Evolutionary conservation across 2,329 filamentous ascomycete species (phyloP), one percentile per base, ranked within the genome.

Genomic region (Phaeoacremonium minimum): DNA sequence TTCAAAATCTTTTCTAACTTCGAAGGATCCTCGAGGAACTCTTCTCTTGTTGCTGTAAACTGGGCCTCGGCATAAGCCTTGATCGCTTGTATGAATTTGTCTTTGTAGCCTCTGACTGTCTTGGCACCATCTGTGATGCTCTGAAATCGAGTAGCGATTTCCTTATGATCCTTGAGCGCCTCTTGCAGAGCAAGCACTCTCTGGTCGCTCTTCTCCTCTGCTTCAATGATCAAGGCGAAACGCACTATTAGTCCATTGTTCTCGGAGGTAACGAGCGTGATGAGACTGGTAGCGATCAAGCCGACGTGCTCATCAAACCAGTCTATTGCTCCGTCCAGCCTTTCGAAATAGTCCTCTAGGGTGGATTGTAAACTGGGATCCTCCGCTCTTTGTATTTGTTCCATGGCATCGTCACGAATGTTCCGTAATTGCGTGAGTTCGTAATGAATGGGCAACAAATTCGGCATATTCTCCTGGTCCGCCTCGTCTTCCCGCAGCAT

Each of bases 261-360:
- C 43, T 90, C 90, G 28, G 82, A 76, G 50, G 93, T 82, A 16
- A 98, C 82, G 22, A 97, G 71, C 44, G 83, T 84, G 49, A 98
- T 93, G 40, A 98, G 69, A 54, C 93, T 95, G 61, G 95, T 78
- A 44, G 90, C 94, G 32, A 95, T 80, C 15, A 85, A 77, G 6
- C 87, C 90, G 40, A 98, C 78, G 62, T 97, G 90, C 57, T 95
- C 89, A 63, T 98, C 91, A 55, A 98, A 98, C 83, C 86, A 89
- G 47, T 89, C 87, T 45, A 98, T 83, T 15, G 89, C 84, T 37
- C 87, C 83, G 62, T 97, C 90, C 38, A 98, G 66, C 15, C 85
- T 77, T 38, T 83, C 73, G 60, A 98, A 98, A 63, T 94, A 91
- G 58, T 96, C 89, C 52, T 89, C 81, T 34, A 98, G 66, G 3